Conservation (phyloP, 164 flowering plant genomes). For the Kalanchoe fedtschenkoi region DNA sequence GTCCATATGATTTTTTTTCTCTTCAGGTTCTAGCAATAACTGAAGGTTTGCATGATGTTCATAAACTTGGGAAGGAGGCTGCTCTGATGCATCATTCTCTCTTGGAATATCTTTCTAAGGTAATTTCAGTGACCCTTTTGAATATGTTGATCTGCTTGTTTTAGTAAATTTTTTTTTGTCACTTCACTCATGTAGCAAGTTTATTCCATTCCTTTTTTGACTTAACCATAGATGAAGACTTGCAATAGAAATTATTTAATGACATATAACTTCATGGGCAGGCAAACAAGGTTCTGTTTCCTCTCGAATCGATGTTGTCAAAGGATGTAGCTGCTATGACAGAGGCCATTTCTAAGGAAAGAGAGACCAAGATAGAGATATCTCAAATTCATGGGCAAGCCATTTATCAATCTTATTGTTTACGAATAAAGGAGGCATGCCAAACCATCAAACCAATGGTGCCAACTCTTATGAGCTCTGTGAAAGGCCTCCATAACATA, state of each 20-base stretch:
- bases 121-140: conserved; percentile 14
- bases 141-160: background rate
- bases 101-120: conserved; percentile 76
- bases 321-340: conserved; percentile 86
- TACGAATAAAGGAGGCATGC: conserved; percentile 56
- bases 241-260: background rate
- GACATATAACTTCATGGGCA: conserved; percentile 20
- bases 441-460: conserved; percentile 59
- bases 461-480: conserved; percentile 53
- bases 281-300: conserved; percentile 67
- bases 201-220: background rate
- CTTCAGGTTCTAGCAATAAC: conserved; percentile 83
- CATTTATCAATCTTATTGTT: conserved; percentile 67
- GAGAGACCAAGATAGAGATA: conserved; percentile 57
- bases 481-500: conserved; percentile 60
- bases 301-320: conserved; percentile 73
- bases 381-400: conserved; percentile 94
- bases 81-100: conserved; percentile 62
- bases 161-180: background rate
- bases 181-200: background rate
- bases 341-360: conserved; percentile 63
- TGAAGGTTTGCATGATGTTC: conserved; percentile 81
- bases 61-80: conserved; percentile 88
- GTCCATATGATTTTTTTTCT: conserved; percentile 9
- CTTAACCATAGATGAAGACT: background rate